These are phyloP conservation scores for Cruciata laevipes DNA, from an alignment of 257 asterid genomes.

Conservation along the genomic window DNA sequence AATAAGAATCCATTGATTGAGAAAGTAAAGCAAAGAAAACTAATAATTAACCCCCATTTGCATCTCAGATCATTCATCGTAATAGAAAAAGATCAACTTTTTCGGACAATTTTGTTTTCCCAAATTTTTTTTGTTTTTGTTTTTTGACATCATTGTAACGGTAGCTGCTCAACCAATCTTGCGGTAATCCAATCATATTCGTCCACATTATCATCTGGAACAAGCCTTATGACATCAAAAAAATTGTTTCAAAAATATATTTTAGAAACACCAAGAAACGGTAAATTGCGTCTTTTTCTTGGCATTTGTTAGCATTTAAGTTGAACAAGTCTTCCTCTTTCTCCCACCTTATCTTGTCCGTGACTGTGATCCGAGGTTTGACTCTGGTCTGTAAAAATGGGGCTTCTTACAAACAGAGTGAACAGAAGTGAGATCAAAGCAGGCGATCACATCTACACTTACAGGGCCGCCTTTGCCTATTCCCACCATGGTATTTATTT, in stretches of 20 bases:
- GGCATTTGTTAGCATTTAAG: background rate
- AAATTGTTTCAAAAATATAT: background rate
- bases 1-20: background rate
- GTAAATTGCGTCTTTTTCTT: slow-evolving; percentile 15
- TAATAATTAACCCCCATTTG: background rate
- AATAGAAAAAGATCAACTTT: background rate
- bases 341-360: background rate
- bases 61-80: background rate
- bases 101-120: background rate
- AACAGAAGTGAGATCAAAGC: slow-evolving; percentile 56
- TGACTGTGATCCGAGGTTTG: background rate
- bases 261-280: slow-evolving; percentile 6
- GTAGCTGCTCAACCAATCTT: slow-evolving; percentile 23
- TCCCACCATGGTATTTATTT: slow-evolving; percentile 62
- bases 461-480: slow-evolving; percentile 69
- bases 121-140: background rate
- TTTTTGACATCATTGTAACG: slow-evolving; percentile 7
- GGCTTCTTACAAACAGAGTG: slow-evolving; percentile 70
- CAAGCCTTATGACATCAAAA: background rate
- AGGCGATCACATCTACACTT: slow-evolving; percentile 84
- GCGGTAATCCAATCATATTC: slow-evolving; percentile 23
- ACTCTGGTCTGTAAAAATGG: slow-evolving; percentile 33
- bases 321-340: background rate
- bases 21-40: background rate
- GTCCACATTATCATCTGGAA: slow-evolving; percentile 9